A percentile compares a stretch with the other conserved stretches of the same genome.
These are phyloP conservation scores for Fusarium nanum DNA, from an alignment of 2,329 filamentous ascomycete species.

Conservation along the genomic window DNA sequence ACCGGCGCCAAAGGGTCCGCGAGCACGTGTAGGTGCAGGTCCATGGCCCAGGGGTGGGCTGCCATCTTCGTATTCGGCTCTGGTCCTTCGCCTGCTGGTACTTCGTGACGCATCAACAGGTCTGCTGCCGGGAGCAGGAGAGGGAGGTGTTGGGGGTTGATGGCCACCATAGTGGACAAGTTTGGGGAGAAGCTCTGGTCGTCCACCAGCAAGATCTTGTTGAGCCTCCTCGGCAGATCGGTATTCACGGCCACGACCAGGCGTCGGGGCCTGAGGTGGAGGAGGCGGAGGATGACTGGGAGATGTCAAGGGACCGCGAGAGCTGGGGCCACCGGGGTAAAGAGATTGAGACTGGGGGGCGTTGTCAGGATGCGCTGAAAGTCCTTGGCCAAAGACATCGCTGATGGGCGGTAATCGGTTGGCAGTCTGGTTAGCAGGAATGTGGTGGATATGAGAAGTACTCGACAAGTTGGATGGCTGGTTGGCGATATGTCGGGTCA, in stretches of 20 bases:
- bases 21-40: conserved; percentile 65
- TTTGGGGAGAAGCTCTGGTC: conserved; percentile 90
- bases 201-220: conserved; percentile 87
- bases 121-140: conserved; percentile 70
- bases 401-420: conserved; percentile 94
- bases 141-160: conserved; percentile 92
- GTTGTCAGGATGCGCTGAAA: conserved; percentile 71
- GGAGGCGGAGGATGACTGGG: conserved; percentile 75
- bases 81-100: conserved; percentile 76
- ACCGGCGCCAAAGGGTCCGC: conserved; percentile 82
- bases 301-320: conserved; percentile 78
- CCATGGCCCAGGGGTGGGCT: conserved; percentile 86
- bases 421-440: conserved; percentile 86
- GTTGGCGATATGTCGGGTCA: conserved; percentile 82
- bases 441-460: conserved; percentile 90
- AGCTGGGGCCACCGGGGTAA: conserved; percentile 71
- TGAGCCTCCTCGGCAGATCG: conserved; percentile 96
- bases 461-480: conserved; percentile 85
- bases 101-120: conserved; percentile 65
- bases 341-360: conserved; percentile 55
- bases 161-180: conserved; percentile 95
- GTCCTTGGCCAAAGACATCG: conserved; percentile 89
- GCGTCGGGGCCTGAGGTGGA: conserved; percentile 59
- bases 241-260: conserved; percentile 82
- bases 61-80: conserved; percentile 95